These are phyloP conservation scores for Stachybotrys echinatus DNA, from an alignment of 2,329 filamentous ascomycete species.

Conservation along the genomic window DNA sequence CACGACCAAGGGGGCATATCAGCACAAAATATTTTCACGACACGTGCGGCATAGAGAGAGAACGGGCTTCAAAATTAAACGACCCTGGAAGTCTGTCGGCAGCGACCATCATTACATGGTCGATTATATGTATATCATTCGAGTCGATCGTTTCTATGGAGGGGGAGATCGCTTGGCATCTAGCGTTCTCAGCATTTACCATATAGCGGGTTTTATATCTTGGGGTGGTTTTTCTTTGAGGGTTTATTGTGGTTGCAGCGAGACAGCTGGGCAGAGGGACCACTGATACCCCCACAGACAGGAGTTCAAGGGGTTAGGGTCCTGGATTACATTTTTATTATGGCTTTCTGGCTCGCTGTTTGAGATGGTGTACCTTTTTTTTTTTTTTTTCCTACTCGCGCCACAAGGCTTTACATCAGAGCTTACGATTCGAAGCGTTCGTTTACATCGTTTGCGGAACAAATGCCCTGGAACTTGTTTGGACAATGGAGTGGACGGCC, in stretches of 20 bases:
- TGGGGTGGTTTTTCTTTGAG: no score
- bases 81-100: neutral
- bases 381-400: conserved; percentile 4
- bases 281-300: conserved; percentile 19
- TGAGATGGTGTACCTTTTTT: neutral
- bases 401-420: neutral
- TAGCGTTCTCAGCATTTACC: neutral
- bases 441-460: conserved; percentile 5
- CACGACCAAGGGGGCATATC: no score
- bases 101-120: neutral
- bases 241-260: conserved; percentile 4
- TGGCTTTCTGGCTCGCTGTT: neutral
- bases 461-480: neutral
- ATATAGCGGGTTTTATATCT: neutral
- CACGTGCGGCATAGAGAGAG: conserved; percentile 21
- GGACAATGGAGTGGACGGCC: neutral
- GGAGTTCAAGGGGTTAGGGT: conserved; percentile 16
- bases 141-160: conserved; percentile 15
- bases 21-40: conserved; percentile 7
- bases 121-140: conserved; percentile 19
- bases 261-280: conserved; percentile 14
- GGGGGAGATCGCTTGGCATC: conserved; percentile 1
- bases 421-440: conserved; percentile 16
- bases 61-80: neutral
- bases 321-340: neutral